Conservation (phyloP, 371 early-diverging fungal genomes). For the Mycotypha africana region DNA sequence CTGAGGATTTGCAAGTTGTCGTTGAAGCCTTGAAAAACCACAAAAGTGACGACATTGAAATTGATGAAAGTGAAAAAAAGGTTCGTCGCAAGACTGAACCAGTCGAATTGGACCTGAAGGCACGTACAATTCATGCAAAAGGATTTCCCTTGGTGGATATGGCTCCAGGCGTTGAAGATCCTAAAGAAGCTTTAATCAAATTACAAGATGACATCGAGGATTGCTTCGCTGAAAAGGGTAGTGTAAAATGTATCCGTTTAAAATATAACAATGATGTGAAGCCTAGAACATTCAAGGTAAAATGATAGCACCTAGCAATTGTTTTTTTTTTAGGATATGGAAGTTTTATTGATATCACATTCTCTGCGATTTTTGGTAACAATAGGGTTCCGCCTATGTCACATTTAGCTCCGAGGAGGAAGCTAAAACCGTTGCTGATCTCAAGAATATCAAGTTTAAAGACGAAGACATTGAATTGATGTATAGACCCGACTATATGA, state of each 20-base stretch:
- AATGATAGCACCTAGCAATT: background rate
- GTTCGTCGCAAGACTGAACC: conserved; percentile 56
- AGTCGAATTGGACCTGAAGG: conserved; percentile 34
- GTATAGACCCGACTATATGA: conserved; percentile 18
- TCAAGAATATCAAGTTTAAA: conserved; percentile 42
- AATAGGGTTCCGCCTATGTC: conserved; percentile 56
- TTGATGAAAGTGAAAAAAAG: conserved; percentile 53
- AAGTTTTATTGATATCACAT: background rate
- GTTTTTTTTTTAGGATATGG: background rate
- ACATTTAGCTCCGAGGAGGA: conserved; percentile 52
- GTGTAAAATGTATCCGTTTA: conserved; percentile 55
- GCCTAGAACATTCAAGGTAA: conserved; percentile 39
- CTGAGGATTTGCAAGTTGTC: conserved; percentile 42
- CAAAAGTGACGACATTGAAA: conserved; percentile 46
- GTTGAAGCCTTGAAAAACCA: conserved; percentile 53
- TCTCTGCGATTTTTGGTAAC: background rate
- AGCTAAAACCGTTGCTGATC: conserved; percentile 45
- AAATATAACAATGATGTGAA: conserved; percentile 50
- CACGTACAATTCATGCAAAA: conserved; percentile 61
- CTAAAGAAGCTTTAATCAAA: conserved; percentile 32
- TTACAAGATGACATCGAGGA: conserved; percentile 59
- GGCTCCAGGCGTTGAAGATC: conserved; percentile 19
- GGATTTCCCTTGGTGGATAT: conserved; percentile 47
- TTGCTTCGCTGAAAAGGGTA: conserved; percentile 43
- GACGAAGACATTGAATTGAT: conserved; percentile 45